Conservation (phyloP, 148 eudicot genomes). For the Cornus suecica region DNA sequence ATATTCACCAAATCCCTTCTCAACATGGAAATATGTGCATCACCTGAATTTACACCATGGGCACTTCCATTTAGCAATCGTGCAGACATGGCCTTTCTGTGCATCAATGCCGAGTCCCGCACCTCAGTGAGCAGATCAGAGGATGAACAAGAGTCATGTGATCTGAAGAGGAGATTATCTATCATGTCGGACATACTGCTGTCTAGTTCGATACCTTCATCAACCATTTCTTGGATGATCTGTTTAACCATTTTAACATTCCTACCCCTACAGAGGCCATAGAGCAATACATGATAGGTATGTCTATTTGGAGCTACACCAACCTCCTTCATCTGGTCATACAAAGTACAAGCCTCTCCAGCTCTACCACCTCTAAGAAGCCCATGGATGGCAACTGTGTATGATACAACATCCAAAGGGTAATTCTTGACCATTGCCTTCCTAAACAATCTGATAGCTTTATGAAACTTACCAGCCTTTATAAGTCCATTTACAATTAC, state of each 20-base stretch:
- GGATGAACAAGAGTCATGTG: conserved; percentile 11
- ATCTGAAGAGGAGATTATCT: conserved; percentile 17
- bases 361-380: conserved; percentile 34
- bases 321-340: conserved; percentile 41
- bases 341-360: conserved; percentile 40
- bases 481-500: conserved; percentile 34
- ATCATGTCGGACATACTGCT: conserved; percentile 20
- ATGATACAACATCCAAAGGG: conserved; percentile 45
- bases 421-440: conserved; percentile 25
- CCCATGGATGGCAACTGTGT: conserved; percentile 38
- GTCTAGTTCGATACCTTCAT: conserved; percentile 24
- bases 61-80: conserved; percentile 25
- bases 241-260: conserved; percentile 32
- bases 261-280: conserved; percentile 35
- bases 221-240: conserved; percentile 41
- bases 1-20: conserved; percentile 4
- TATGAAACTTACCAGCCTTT: conserved; percentile 30
- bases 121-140: conserved; percentile 27
- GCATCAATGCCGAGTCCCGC: conserved; percentile 29
- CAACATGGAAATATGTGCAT: background rate
- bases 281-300: conserved; percentile 34
- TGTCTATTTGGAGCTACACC: conserved; percentile 35
- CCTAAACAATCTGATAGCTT: conserved; percentile 36
- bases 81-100: conserved; percentile 24
- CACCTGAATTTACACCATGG: conserved; percentile 14